Conservation (phyloP, 176 grass and related monocot species). For the Bothriochloa decipiens region DNA sequence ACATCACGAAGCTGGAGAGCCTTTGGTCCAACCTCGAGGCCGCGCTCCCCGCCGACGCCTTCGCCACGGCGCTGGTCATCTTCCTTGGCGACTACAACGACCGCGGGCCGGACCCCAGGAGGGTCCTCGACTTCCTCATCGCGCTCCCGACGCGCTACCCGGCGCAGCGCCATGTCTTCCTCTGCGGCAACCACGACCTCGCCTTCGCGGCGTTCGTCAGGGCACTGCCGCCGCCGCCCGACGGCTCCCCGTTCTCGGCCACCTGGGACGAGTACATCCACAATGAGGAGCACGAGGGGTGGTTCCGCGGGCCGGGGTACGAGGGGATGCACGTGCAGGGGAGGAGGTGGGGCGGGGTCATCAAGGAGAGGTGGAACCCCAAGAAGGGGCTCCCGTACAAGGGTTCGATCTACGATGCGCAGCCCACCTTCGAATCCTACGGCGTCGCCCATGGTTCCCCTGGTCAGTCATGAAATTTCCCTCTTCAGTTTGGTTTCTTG, state of each 20-base stretch:
- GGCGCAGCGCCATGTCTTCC: slow-evolving; percentile 77
- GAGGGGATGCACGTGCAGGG: slow-evolving; percentile 85
- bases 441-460: slow-evolving; percentile 77
- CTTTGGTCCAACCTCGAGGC: slow-evolving; percentile 82
- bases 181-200: slow-evolving; percentile 96
- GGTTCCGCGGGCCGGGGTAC: slow-evolving; percentile 72
- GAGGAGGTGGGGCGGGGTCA: slow-evolving; percentile 74
- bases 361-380: slow-evolving; percentile 59
- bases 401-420: slow-evolving; percentile 87
- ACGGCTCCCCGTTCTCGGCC: slow-evolving; percentile 59
- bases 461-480: slow-evolving; percentile 41
- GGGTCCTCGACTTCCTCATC: slow-evolving; percentile 77
- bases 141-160: slow-evolving; percentile 62
- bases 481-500: too few relatives aligned
- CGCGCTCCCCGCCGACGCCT: slow-evolving; percentile 53
- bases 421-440: slow-evolving; percentile 87
- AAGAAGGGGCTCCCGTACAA: slow-evolving; percentile 65
- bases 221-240: slow-evolving; percentile 65
- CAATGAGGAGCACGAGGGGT: slow-evolving; percentile 77
- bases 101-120: slow-evolving; percentile 65
- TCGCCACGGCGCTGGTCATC: slow-evolving; percentile 80
- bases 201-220: slow-evolving; percentile 91
- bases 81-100: slow-evolving; percentile 97
- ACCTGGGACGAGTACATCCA: slow-evolving; percentile 75
- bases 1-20: slow-evolving; percentile 61